These are phyloP conservation scores for Aureobasidium lini DNA, from an alignment of 2,329 filamentous ascomycete species.

Conservation along the genomic window DNA sequence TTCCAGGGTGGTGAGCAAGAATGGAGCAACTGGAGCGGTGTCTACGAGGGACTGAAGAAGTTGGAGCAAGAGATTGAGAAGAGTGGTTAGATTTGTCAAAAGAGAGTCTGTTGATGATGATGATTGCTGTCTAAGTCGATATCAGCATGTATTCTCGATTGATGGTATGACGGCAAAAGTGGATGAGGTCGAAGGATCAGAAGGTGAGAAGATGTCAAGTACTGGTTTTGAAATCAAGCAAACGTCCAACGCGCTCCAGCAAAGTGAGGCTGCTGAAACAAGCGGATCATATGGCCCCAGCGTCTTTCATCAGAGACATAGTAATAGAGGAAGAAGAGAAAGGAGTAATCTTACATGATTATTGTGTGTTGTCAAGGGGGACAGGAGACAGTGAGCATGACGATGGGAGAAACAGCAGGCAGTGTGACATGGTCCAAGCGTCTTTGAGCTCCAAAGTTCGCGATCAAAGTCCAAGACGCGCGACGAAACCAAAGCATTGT, in stretches of 20 bases:
- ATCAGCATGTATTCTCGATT: too few relatives aligned
- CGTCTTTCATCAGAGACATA: conserved; percentile 14
- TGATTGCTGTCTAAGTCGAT: not conserved
- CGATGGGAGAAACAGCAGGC: not conserved
- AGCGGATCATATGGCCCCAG: conserved; percentile 18
- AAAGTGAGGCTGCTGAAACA: conserved; percentile 9
- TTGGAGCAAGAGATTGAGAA: conserved; percentile 29
- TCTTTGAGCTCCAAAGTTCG: conserved; percentile 3
- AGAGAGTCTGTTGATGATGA: not conserved
- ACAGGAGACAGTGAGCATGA: not conserved
- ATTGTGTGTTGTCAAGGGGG: not conserved
- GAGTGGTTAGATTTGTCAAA: not conserved
- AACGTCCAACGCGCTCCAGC: conserved; percentile 12
- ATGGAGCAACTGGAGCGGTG: conserved; percentile 48
- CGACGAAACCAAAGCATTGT: not conserved
- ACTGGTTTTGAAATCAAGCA: conserved; percentile 17
- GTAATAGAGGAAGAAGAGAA: not conserved
- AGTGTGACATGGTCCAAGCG: not conserved
- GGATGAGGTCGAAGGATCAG: not conserved
- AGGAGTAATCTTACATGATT: not conserved
- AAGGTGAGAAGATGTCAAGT: conserved; percentile 16
- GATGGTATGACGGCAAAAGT: not conserved
- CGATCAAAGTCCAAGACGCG: conserved; percentile 4
- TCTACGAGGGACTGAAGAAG: conserved; percentile 38
- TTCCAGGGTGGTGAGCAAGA: conserved; percentile 51